These are phyloP conservation scores for Phytophthora quininea DNA, from an alignment of 352 stramenopile genomes.

Conservation along the genomic window DNA sequence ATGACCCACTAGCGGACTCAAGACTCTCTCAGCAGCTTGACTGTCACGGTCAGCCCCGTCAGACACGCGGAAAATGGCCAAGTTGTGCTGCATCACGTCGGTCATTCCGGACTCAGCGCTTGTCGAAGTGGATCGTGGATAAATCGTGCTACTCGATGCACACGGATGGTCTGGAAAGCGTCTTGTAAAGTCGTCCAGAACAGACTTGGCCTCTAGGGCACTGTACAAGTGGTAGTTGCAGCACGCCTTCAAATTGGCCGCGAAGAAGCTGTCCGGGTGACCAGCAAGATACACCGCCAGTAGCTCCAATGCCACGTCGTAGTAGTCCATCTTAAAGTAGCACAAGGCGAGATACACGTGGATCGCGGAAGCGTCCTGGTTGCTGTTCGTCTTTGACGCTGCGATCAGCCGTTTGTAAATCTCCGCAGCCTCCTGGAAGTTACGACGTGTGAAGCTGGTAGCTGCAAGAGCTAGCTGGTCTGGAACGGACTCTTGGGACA, in stretches of 20 bases:
- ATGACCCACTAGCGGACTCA: slow-evolving; percentile 43
- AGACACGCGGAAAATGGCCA: slow-evolving; percentile 50
- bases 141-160: slow-evolving; percentile 7
- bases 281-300: slow-evolving; percentile 58
- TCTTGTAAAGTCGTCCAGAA: slow-evolving; percentile 85
- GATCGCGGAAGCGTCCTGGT: slow-evolving; percentile 39
- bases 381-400: slow-evolving; percentile 15
- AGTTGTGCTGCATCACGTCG: slow-evolving; percentile 61
- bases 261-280: slow-evolving; percentile 65
- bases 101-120: slow-evolving; percentile 21
- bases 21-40: slow-evolving; percentile 18
- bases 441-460: slow-evolving; percentile 50
- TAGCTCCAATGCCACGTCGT: slow-evolving; percentile 71
- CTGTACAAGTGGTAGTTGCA: slow-evolving; percentile 66
- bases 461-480: slow-evolving; percentile 56
- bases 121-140: neutral
- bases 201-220: slow-evolving; percentile 61
- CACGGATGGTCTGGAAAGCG: slow-evolving; percentile 48
- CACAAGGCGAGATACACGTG: slow-evolving; percentile 80
- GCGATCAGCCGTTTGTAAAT: slow-evolving; percentile 72
- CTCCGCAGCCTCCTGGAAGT: slow-evolving; percentile 70
- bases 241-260: slow-evolving; percentile 72
- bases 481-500: slow-evolving; percentile 29
- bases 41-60: slow-evolving; percentile 12
- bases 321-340: slow-evolving; percentile 78